Evolutionary conservation across 192 early-diverging fungal species (phyloP).

Genomic region (Hyaloraphidium curvatum): DNA sequence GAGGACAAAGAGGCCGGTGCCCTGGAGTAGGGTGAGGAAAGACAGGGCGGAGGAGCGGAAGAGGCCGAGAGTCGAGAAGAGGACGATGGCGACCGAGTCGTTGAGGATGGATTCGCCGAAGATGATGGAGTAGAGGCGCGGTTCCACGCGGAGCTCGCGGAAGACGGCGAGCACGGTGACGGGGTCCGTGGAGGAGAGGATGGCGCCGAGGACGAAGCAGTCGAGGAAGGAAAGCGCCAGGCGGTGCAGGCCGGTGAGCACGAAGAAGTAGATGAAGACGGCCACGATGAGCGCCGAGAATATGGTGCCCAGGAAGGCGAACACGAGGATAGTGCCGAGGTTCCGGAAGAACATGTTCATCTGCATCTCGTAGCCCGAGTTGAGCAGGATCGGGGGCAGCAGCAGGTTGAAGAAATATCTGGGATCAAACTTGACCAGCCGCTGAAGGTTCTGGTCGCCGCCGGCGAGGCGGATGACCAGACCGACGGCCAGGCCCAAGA

Average conservation of each 20-base stretch:
- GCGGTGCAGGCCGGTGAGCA: slow-evolving; percentile 44
- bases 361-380: slow-evolving; percentile 91
- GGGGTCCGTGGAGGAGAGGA: slow-evolving; percentile 91
- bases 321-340: slow-evolving; percentile 71
- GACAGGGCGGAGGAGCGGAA: background rate
- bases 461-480: slow-evolving; percentile 36
- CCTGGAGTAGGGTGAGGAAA: slow-evolving; percentile 9
- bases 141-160: slow-evolving; percentile 80
- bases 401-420: slow-evolving; percentile 90
- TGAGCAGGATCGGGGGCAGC: slow-evolving; percentile 90
- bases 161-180: slow-evolving; percentile 93
- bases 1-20: slow-evolving; percentile 49
- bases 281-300: slow-evolving; percentile 42
- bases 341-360: slow-evolving; percentile 72
- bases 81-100: slow-evolving; percentile 94
- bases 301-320: slow-evolving; percentile 85
- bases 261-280: slow-evolving; percentile 45
- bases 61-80: slow-evolving; percentile 36
- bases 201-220: slow-evolving; percentile 83
- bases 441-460: slow-evolving; percentile 30
- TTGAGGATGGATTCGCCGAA: slow-evolving; percentile 93
- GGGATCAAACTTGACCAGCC: slow-evolving; percentile 79
- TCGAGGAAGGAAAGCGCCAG: slow-evolving; percentile 65
- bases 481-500: slow-evolving; percentile 58
- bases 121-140: slow-evolving; percentile 84